Evolutionary conservation across 805 yeast genomes (phyloP).

Genomic region (Wickerhamiella domercqiae): DNA sequence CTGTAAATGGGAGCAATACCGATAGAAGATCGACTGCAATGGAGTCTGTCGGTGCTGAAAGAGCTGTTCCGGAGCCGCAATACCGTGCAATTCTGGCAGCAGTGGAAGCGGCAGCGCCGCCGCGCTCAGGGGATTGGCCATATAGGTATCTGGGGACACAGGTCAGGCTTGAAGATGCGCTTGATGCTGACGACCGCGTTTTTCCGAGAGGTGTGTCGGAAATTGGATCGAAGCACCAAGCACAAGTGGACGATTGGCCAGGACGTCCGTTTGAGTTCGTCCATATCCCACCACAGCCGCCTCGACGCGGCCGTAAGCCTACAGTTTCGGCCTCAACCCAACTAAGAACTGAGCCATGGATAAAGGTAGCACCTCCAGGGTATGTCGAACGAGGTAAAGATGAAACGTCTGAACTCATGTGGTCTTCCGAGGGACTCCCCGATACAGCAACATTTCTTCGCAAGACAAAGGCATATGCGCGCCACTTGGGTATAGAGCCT

Average conservation of each 20-base stretch:
- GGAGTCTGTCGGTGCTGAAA: no score
- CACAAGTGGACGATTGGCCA: conserved; percentile 42
- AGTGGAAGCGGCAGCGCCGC: background rate
- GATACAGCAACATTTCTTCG: conserved; percentile 40
- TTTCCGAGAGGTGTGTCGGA: conserved; percentile 70
- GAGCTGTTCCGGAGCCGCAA: no score
- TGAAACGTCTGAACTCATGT: conserved; percentile 43
- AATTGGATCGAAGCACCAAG: conserved; percentile 58
- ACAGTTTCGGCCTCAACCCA: conserved; percentile 2
- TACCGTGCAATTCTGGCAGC: background rate
- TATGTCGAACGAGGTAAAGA: conserved; percentile 66
- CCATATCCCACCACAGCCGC: conserved; percentile 1
- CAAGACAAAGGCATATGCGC: conserved; percentile 43
- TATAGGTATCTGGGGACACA: conserved; percentile 67
- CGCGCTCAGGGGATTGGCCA: conserved; percentile 35
- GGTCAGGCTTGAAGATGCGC: conserved; percentile 57
- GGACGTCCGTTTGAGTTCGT: conserved; percentile 47
- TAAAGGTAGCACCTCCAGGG: conserved; percentile 65
- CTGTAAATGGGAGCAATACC: background rate
- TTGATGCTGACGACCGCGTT: conserved; percentile 62
- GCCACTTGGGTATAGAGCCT: conserved; percentile 36
- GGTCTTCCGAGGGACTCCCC: conserved; percentile 32
- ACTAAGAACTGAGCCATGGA: conserved; percentile 42
- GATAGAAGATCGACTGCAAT: background rate
- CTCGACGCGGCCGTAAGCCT: conserved; percentile 3